Base-by-base conservation (phyloP, 495 filamentous ascomycete genomes). In the Penicillium roqueforti region DNA sequence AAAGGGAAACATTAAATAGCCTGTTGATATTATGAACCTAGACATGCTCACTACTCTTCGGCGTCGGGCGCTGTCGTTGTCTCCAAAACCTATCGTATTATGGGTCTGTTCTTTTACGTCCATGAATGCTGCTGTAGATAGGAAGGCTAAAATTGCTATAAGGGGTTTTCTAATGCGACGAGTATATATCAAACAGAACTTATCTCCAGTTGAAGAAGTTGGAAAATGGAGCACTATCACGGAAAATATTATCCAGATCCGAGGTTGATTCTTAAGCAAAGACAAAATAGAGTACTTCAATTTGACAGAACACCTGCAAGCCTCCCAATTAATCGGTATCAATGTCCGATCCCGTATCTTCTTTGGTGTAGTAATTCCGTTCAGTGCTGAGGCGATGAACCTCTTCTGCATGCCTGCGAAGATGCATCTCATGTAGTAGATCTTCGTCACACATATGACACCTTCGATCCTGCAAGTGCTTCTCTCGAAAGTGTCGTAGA, bases 371-470 rank as follows among this genome's bases (percentile, higher is more conserved):
- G 38, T 58, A 55, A 56, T 54, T 54, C 19, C 58, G 34, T 43
- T 61, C n/a, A 10, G 49, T 59, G 42, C n/a, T 16, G 8, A 63
- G 53, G 19, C 51, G 51, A 55, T 60, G 57, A 32, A 60, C 26
- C 1, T 60, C 57, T 47, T 57, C 47, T 47, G 57, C 54, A 47
- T 66, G 63, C 36, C 55, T 60, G 16, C 55, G 60, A 50, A 67
- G 47, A 58, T 69, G 61, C 58, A 67, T 67, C 37, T 64, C 56
- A 49, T 60, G 58, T 37, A 66, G 57, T 1, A 65, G 45, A 56
- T 62, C 51, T 42, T 59, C 53, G 53, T 39, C 29, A 47, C 47
- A 61, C 31, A 58, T 60, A 56, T 61, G 43, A 59, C 60, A 67
- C 16, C 51, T 53, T 42, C 61, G 55, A 58, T 64, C 55, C 23